Evolutionary conservation across 192 early-diverging fungal species (phyloP).

Genomic region (Backusella morwellensis): DNA sequence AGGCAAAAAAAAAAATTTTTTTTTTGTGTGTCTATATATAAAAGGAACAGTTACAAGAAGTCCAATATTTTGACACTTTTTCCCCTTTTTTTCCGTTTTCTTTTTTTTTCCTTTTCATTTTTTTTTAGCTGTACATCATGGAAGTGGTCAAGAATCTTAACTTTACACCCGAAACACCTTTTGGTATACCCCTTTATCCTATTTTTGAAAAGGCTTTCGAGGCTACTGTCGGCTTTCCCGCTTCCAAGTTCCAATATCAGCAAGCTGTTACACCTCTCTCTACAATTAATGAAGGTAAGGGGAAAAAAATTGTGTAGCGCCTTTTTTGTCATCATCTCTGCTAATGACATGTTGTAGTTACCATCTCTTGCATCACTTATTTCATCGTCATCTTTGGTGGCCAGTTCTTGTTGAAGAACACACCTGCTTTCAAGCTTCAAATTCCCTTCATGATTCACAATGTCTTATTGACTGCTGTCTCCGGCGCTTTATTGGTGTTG

Average conservation of each 20-base stretch:
- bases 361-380: slow-evolving; percentile 48
- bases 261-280: slow-evolving; percentile 51
- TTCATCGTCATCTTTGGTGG: slow-evolving; percentile 73
- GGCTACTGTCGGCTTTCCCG: slow-evolving; percentile 38
- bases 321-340: neutral
- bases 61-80: neutral
- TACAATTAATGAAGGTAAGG: slow-evolving; percentile 37
- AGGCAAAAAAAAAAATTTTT: neutral
- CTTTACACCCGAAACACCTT: slow-evolving; percentile 51
- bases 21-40: neutral
- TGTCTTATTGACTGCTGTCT: slow-evolving; percentile 65
- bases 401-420: slow-evolving; percentile 60
- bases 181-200: slow-evolving; percentile 53
- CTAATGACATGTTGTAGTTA: neutral
- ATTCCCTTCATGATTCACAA: slow-evolving; percentile 77
- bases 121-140: neutral
- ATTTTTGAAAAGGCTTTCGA: slow-evolving; percentile 47
- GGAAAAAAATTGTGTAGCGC: neutral
- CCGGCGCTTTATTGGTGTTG: slow-evolving; percentile 61
- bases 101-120: neutral
- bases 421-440: slow-evolving; percentile 69
- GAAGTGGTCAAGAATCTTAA: slow-evolving; percentile 39
- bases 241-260: slow-evolving; percentile 44
- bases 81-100: neutral
- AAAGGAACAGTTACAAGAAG: neutral